Percentiles rank a stretch among this genome's conserved stretches.
phyloP scores from a whole-genome alignment of 345 rosid species.

The Aurinia saxatilis region DNA sequence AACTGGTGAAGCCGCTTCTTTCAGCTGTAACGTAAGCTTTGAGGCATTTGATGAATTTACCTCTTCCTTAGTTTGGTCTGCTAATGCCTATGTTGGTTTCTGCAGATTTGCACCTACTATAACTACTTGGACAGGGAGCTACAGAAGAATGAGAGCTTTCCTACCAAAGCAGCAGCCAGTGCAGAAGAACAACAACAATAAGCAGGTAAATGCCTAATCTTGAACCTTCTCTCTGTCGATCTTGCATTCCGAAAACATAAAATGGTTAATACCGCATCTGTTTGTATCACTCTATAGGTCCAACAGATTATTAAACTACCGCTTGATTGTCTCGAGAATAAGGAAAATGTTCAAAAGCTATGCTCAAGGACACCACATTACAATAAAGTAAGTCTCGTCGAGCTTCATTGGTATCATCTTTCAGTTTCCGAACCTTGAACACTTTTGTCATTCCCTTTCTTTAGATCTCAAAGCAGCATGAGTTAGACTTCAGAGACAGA shows the following conservation, averaged over 20 bases:
- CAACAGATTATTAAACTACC: slow-evolving; percentile 60
- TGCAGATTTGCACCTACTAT: slow-evolving; percentile 73
- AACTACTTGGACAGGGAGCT: slow-evolving; percentile 79
- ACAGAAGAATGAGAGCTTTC: slow-evolving; percentile 60
- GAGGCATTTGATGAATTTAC: neutral
- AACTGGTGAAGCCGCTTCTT: slow-evolving; percentile 50
- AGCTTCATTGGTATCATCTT: neutral
- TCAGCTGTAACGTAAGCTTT: slow-evolving; percentile 62
- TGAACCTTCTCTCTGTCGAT: slow-evolving; percentile 3
- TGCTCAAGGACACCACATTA: slow-evolving; percentile 62
- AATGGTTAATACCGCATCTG: neutral
- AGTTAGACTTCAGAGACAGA: slow-evolving; percentile 74
- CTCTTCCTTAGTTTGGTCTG: neutral
- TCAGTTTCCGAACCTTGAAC: neutral
- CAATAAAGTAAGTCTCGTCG: slow-evolving; percentile 42
- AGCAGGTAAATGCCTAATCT: slow-evolving; percentile 41
- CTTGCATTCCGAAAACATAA: neutral
- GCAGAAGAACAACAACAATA: slow-evolving; percentile 49
- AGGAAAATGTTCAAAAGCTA: slow-evolving; percentile 55
- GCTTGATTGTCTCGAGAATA: slow-evolving; percentile 52
- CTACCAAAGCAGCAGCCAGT: slow-evolving; percentile 72
- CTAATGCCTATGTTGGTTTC: slow-evolving; percentile 6
- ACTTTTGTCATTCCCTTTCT: neutral
- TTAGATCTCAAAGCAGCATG: slow-evolving; percentile 61
- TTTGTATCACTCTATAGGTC: slow-evolving; percentile 32